phyloP scores from a whole-genome alignment of 176 grass and related monocot species.

The Microstegium vimineum region DNA sequence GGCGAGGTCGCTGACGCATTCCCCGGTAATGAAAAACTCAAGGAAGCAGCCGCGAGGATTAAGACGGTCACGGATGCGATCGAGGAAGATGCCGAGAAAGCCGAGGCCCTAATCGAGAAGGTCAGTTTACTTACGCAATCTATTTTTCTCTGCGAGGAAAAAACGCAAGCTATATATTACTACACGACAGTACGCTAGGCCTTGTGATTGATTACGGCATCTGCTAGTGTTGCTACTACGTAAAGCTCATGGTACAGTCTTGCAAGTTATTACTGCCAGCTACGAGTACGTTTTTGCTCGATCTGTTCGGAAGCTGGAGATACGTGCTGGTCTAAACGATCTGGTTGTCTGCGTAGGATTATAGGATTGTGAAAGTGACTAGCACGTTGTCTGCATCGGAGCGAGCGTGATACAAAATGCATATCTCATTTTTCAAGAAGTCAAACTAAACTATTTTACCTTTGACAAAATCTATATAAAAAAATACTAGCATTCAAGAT shows the following conservation, averaged over 20 bases:
- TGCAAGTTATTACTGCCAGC: not conserved
- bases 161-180: not conserved
- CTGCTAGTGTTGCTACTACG: not conserved
- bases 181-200: not conserved
- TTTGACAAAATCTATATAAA: no score
- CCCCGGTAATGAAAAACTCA: slow-evolving; percentile 35
- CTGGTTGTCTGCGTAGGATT: not conserved
- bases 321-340: not conserved
- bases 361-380: no score
- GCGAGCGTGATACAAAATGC: no score
- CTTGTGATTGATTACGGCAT: slow-evolving; percentile 6
- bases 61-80: slow-evolving; percentile 37
- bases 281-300: not conserved
- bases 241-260: not conserved
- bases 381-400: no score
- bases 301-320: not conserved
- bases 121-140: slow-evolving; percentile 14
- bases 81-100: slow-evolving; percentile 54
- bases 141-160: not conserved
- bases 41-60: slow-evolving; percentile 48
- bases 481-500: no score
- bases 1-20: slow-evolving; percentile 42
- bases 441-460: no score
- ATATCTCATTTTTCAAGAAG: no score
- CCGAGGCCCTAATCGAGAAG: slow-evolving; percentile 49